Conservation (phyloP, 2,329 filamentous ascomycete genomes). For the Colletotrichum tofieldiae region DNA sequence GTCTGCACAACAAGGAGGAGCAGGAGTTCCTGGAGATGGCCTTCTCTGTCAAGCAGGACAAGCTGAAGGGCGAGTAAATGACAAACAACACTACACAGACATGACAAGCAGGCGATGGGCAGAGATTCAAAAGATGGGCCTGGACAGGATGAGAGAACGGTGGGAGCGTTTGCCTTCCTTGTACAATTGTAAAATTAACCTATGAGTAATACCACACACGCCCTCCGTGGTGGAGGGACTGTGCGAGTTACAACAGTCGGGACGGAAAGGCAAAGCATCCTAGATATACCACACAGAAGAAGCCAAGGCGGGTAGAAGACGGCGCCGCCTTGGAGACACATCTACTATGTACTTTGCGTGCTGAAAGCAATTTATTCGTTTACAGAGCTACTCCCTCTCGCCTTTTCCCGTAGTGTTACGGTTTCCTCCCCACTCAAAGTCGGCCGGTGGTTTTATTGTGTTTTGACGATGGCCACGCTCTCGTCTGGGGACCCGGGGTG, state of each 20-base stretch:
- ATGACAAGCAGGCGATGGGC: conserved; percentile 7
- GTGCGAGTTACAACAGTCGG: conserved; percentile 10
- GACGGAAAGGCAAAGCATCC: background rate
- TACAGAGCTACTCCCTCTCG: no score
- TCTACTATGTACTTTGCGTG: conserved; percentile 14
- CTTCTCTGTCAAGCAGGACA: conserved; percentile 76
- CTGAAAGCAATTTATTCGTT: conserved; percentile 7
- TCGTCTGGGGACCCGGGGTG: no score
- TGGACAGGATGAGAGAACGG: conserved; percentile 20
- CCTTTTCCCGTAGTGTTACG: background rate
- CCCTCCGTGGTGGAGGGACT: conserved; percentile 6
- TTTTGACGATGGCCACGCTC: no score
- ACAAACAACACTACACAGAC: conserved; percentile 1
- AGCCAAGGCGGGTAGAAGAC: background rate
- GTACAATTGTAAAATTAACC: conserved; percentile 25
- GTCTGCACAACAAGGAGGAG: conserved; percentile 92
- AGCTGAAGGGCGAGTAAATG: conserved; percentile 76
- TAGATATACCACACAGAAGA: conserved; percentile 7
- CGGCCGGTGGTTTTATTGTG: no score
- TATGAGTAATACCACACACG: conserved; percentile 16
- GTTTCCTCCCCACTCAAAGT: background rate
- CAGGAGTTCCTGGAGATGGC: conserved; percentile 81
- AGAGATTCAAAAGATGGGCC: conserved; percentile 15
- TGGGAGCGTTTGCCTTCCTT: conserved; percentile 4
- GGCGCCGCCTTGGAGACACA: conserved; percentile 4